Evolutionary conservation across 495 filamentous ascomycete genomes (phyloP).

Genomic region (Penicillium cataractarum): DNA sequence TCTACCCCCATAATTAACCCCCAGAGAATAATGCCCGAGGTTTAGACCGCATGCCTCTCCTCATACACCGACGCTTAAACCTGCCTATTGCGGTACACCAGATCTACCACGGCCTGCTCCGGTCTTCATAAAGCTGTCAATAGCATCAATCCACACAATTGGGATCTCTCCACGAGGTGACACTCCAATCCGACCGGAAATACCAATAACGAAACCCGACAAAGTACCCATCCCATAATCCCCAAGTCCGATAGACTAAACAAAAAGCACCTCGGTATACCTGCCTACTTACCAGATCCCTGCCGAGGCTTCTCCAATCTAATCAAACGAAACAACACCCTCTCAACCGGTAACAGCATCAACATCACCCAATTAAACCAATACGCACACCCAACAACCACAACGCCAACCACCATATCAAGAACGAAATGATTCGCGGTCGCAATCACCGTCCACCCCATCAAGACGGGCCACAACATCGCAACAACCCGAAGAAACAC

Average conservation of each 20-base stretch:
- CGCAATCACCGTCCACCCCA: slow-evolving; percentile 63
- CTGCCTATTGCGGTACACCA: slow-evolving; percentile 9
- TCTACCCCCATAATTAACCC: background rate
- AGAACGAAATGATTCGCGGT: slow-evolving; percentile 70
- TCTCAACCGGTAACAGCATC: slow-evolving; percentile 57
- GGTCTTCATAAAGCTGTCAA: slow-evolving; percentile 2
- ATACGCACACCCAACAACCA: slow-evolving; percentile 52
- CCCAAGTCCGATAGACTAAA: too few relatives aligned
- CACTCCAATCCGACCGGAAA: background rate
- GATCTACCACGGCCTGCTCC: slow-evolving; percentile 2
- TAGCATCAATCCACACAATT: slow-evolving; percentile 1
- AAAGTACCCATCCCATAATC: background rate
- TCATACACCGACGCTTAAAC: slow-evolving; percentile 13
- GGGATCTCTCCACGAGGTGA: too few relatives aligned
- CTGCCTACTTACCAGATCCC: background rate
- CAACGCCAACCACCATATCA: slow-evolving; percentile 56
- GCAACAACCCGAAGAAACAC: slow-evolving; percentile 46
- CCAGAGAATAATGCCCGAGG: too few relatives aligned
- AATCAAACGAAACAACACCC: slow-evolving; percentile 51
- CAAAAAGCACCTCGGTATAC: background rate
- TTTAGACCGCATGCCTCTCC: background rate
- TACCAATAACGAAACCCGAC: background rate
- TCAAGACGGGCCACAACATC: slow-evolving; percentile 58
- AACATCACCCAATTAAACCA: slow-evolving; percentile 54
- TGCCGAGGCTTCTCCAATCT: slow-evolving; percentile 56